Percentiles rank a stretch among this genome's conserved stretches.
phyloP scores from a whole-genome alignment of 164 flowering plant genomes.

The Euptelea pleiosperma region DNA sequence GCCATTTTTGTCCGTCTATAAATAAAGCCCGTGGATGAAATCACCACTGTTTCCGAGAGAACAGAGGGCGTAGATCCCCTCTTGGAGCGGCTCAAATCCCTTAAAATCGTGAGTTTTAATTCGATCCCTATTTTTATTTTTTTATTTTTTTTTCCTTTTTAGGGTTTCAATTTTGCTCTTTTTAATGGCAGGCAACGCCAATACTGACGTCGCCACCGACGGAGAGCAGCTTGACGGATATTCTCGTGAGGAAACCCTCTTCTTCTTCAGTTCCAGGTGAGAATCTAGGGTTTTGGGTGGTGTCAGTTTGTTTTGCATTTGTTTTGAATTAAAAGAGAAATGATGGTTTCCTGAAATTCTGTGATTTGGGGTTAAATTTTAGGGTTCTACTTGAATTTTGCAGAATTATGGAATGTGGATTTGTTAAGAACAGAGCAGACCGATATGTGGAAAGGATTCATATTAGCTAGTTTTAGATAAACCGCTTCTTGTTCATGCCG shows the following conservation, averaged over 20 bases:
- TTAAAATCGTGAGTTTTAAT: constrained; percentile 61
- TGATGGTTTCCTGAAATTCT: not conserved
- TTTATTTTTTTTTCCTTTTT: not conserved
- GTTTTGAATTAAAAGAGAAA: not conserved
- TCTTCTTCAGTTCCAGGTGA: constrained; percentile 53
- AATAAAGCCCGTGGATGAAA: constrained; percentile 45
- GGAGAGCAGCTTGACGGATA: constrained; percentile 83
- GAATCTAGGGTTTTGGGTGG: not conserved
- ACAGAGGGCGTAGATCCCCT: constrained; percentile 60
- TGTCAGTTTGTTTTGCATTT: not conserved
- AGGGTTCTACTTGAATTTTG: not conserved
- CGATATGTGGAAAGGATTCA: too few relatives aligned
- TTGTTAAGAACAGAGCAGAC: too few relatives aligned
- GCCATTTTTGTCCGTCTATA: not conserved
- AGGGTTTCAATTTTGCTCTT: constrained; percentile 7
- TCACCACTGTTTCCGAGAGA: constrained; percentile 74
- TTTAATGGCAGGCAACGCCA: constrained; percentile 54
- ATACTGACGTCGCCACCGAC: constrained; percentile 58
- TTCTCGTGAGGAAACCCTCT: constrained; percentile 69
- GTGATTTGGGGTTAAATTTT: too few relatives aligned
- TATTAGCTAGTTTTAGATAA: too few relatives aligned
- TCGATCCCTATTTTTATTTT: not conserved
- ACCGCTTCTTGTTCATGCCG: too few relatives aligned
- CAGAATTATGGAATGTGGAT: not conserved
- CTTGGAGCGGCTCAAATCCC: constrained; percentile 64